A percentile compares a stretch with the other conserved stretches of the same genome.
Evolutionary conservation across 441 rosid species (phyloP).

Genomic region (Brassica balearica): DNA sequence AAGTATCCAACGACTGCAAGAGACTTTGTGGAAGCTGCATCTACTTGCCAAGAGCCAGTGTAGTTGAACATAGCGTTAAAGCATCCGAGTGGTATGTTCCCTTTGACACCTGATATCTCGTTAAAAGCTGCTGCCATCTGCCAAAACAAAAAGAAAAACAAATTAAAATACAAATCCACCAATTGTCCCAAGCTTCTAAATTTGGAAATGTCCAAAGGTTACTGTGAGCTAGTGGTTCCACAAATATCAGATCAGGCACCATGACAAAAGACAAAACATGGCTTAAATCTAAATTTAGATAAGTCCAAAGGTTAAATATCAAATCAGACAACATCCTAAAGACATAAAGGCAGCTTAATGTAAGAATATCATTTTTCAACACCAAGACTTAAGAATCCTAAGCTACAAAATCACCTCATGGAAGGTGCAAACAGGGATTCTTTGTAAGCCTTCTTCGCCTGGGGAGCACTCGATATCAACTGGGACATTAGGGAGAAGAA

Average conservation of each 20-base stretch:
- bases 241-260: constrained; percentile 28
- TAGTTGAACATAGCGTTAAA: constrained; percentile 80
- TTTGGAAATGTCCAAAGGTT: constrained; percentile 15
- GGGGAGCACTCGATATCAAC: constrained; percentile 68
- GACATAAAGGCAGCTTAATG: constrained; percentile 2
- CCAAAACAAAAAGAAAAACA: background rate
- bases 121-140: constrained; percentile 78
- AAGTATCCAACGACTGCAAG: constrained; percentile 71
- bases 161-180: background rate
- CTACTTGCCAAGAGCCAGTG: constrained; percentile 76
- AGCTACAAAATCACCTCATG: constrained; percentile 58
- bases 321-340: constrained; percentile 7
- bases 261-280: constrained; percentile 6
- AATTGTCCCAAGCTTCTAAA: constrained; percentile 28
- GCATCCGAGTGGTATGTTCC: constrained; percentile 73
- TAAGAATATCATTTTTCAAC: background rate
- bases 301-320: background rate
- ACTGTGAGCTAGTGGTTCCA: constrained; percentile 25
- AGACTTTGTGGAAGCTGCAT: constrained; percentile 79
- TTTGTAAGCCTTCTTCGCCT: constrained; percentile 53
- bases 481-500: constrained; percentile 65
- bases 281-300: background rate
- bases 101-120: constrained; percentile 61
- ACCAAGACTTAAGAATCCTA: too few relatives aligned
- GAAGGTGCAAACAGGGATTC: constrained; percentile 72